A percentile compares a stretch with the other conserved stretches of the same genome.
Conservation (phyloP, 148 eudicot genomes). For the Rhododendron vialii region DNA sequence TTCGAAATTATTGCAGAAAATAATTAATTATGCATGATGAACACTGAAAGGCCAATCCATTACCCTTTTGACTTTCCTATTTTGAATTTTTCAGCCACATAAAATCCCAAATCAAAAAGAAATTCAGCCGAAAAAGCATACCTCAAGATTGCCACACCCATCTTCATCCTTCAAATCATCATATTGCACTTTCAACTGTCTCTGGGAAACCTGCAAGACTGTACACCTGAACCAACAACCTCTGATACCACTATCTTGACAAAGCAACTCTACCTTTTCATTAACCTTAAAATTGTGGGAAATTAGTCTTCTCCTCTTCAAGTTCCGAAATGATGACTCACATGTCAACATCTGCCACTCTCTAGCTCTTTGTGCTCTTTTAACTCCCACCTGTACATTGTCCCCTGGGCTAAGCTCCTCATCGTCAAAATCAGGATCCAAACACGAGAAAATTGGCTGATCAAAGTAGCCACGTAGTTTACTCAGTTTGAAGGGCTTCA, state of each 20-base stretch:
- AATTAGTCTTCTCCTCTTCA: constrained; percentile 21
- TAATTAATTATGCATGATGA: neutral
- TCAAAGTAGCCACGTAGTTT: constrained; percentile 78
- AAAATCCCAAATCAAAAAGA: neutral
- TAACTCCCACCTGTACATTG: constrained; percentile 44
- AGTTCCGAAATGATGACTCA: constrained; percentile 29
- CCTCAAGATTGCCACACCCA: constrained; percentile 73
- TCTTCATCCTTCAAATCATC: constrained; percentile 82
- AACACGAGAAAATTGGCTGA: constrained; percentile 72
- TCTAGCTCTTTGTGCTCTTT: constrained; percentile 53
- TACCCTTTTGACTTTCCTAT: neutral
- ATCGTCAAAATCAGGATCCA: constrained; percentile 57
- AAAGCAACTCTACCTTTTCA: constrained; percentile 69
- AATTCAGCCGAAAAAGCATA: constrained; percentile 19
- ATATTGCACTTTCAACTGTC: constrained; percentile 66
- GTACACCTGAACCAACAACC: constrained; percentile 98
- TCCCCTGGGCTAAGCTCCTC: constrained; percentile 50
- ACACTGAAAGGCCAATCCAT: neutral
- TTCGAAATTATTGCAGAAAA: neutral
- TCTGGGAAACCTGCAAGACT: constrained; percentile 55
- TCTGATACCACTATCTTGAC: constrained; percentile 93
- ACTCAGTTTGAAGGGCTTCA: constrained; percentile 81
- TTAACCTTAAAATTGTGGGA: constrained; percentile 44
- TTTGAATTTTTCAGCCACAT: neutral
- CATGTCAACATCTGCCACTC: constrained; percentile 33